Percentiles rank a stretch among this genome's conserved stretches.
Evolutionary conservation across 768 basidiomycete species (phyloP).

Genomic region (Xerocomus brunneocitrinus): DNA sequence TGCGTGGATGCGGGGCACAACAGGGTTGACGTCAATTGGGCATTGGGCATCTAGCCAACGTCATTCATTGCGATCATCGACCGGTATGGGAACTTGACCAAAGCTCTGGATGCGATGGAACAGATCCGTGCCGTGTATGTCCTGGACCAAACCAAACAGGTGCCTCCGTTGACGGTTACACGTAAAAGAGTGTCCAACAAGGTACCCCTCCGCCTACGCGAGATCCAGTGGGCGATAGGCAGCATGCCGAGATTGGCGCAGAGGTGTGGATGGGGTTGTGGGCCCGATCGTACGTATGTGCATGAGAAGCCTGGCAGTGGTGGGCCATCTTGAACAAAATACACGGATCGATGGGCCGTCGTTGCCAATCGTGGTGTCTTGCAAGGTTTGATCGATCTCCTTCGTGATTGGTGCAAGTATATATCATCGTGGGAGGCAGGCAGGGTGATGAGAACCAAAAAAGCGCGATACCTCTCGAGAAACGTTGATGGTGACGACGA

Average conservation of each 20-base stretch:
- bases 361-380: slow-evolving; percentile 5
- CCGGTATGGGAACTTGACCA: neutral
- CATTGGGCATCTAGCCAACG: neutral
- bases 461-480: slow-evolving; percentile 8
- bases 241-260: neutral
- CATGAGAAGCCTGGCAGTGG: neutral
- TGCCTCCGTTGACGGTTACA: neutral
- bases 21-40: neutral
- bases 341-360: slow-evolving; percentile 6
- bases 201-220: neutral
- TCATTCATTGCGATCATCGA: neutral
- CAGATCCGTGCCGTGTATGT: slow-evolving; percentile 4
- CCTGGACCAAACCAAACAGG: neutral
- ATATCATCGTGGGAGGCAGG: slow-evolving; percentile 12
- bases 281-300: neutral
- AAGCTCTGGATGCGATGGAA: neutral
- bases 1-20: too few relatives aligned
- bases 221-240: neutral
- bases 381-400: slow-evolving; percentile 19
- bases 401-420: slow-evolving; percentile 4
- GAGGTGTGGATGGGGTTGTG: neutral
- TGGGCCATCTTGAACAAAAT: neutral
- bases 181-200: neutral
- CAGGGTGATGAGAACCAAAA: slow-evolving; percentile 5
- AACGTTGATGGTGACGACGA: neutral